Evolutionary conservation across 495 filamentous ascomycete genomes (phyloP), one percentile per base, ranked within the genome.

Genomic region (Aspergillus homomorphus): DNA sequence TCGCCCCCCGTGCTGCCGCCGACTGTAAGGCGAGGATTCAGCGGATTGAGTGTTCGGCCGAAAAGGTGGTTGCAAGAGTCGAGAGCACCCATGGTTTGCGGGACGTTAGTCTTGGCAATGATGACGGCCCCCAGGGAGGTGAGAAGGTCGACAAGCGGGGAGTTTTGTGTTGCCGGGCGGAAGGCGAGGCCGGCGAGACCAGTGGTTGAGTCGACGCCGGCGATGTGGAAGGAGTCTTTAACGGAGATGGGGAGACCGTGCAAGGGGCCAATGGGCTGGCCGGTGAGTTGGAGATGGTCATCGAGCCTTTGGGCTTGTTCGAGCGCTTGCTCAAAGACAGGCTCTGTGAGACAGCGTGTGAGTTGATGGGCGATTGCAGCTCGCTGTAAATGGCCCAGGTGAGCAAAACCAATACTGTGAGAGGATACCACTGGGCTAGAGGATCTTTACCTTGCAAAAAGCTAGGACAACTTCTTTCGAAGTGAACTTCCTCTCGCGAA

Each of bases 1-100:
- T 91, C 88, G 19, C 88, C 88, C 20, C 87, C 87, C 0, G 83
- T 81, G 24, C 80, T 84, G 0, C 87, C 87, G 12, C 87, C 87
- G 0, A 77, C 66, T 0, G 84, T 87, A 55, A 75, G 75, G 16
- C 72, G 70, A 1, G 71, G 77, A 63, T 88, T 86, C 28, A 74
- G 65, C 0, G 88, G 87, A 66, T 92, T 90, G 15, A 85, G 69
- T 0, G 82, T 85, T 5, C 82, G 74, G 8, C 87, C 87, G 56
- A 89, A 84, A 15, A 75, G 66, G 54, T 75, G 67, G 58, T 76
- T 77, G 52, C 64, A 69, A 38, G 69, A 73, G 59, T 75, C 71
- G 5, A 77, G 62, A 9, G 71, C 67, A 19, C 51, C 77, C 58
- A 84, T 67, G 18, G 74, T 79, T 46, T 84, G 81, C 10, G 86